A percentile compares a stretch with the other conserved stretches of the same genome.
phyloP scores from a whole-genome alignment of 257 asterid genomes.

The Craterostigma plantagineum region DNA sequence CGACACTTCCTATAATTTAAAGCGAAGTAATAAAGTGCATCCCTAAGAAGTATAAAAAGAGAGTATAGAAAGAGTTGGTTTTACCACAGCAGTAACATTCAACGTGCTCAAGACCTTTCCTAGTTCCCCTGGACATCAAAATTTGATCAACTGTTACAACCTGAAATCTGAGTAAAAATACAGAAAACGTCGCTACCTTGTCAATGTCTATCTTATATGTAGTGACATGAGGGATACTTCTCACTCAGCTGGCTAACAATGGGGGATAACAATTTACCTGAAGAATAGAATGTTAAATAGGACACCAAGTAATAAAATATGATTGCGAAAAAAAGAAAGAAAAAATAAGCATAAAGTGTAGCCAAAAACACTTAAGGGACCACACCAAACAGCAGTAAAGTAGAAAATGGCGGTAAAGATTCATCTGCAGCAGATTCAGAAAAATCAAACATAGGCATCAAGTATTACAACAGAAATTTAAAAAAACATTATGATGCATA shows the following conservation, averaged over 20 bases:
- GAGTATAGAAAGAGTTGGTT: conserved; percentile 4
- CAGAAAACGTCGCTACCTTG: conserved; percentile 54
- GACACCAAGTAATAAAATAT: too few relatives aligned
- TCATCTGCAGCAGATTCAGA: conserved; percentile 42
- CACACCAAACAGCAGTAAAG: conserved; percentile 98
- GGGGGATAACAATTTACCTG: conserved; percentile 80
- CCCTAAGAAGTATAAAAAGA: not conserved
- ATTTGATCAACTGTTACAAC: not conserved
- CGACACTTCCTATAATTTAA: not conserved
- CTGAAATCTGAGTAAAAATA: not conserved
- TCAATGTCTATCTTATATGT: conserved; percentile 86
- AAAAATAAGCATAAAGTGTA: not conserved
- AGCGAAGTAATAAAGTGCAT: not conserved
- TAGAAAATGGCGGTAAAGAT: conserved; percentile 78
- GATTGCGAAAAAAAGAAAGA: too few relatives aligned
- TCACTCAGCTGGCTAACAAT: conserved; percentile 61
- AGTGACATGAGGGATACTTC: conserved; percentile 79
- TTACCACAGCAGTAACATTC: conserved; percentile 67
- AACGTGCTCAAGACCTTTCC: conserved; percentile 41
- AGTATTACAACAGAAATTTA: not conserved
- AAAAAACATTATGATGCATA: not conserved
- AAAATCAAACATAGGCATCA: conserved; percentile 7
- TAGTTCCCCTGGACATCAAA: conserved; percentile 53
- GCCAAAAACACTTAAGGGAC: conserved; percentile 50
- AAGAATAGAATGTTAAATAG: conserved; percentile 2